Base-by-base conservation (phyloP, 192 early-diverging fungal genomes). In the Coemansia sp. region DNA sequence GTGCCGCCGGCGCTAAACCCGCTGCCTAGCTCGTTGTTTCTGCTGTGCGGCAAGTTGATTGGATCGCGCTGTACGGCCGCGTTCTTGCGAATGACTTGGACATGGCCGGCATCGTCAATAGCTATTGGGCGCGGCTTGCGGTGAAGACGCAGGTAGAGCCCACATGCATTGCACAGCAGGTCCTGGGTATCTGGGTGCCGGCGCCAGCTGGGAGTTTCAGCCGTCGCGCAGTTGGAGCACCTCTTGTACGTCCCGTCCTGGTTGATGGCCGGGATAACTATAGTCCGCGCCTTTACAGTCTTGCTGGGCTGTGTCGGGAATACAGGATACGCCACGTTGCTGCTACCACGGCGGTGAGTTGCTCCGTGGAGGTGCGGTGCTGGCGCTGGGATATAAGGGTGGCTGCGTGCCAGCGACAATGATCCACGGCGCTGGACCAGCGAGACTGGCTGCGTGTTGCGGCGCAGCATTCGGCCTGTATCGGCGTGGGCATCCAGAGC, bases 141-240 rank as follows among this genome's bases (percentile, higher is more conserved):
- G 30, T 75, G 72, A 14, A 75, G 39, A 7, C 72, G 39, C 22
- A 75, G 43, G 36, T 72, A 78, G 19, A 78, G 53, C 8, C 75
- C 76, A 56, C 86, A 88, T 8, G 86, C 84, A 57, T 88, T 88
- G 63, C 86, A 88, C 23, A 88, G 51, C 37, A 76, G 76, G 53
- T 85, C 78, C 49, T 79, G 74, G 3, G 77, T 75, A 15, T 81
- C 86, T 7, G 77, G 67, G 9, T 85, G 83, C 6, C 86, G 63
- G 14, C 86, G 55, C 86, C 86, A 88, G 23, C 85, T 71, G 5
- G 83, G 84, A 0, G 86, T 85, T 22, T 63, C 60, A n/a, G 66
- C 79, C 0, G 81, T 77, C 8, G 52, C 66, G 57, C 85, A 87
- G 62, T 87, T 84, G 53, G 77, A 67, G 51, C 85, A 87, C 23